A percentile compares a stretch with the other conserved stretches of the same genome.
Evolutionary conservation across 2,329 filamentous ascomycete species (phyloP).

Genomic region (Herpotrichia juniperi): DNA sequence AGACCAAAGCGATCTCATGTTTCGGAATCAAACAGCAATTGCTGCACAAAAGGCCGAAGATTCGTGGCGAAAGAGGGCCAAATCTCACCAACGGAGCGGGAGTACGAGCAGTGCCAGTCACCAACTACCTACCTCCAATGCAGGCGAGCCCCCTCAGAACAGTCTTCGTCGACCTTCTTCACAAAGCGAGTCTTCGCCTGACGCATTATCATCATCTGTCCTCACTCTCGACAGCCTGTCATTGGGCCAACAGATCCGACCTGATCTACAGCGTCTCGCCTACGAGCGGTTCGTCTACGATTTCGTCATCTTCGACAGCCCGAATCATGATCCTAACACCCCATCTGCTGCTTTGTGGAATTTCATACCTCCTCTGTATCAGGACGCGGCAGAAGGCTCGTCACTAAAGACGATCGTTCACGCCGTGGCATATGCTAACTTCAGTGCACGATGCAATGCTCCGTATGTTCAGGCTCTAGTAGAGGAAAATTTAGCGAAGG

Average conservation of each 20-base stretch:
- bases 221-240: conserved; percentile 17
- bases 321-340: conserved; percentile 19
- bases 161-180: conserved; percentile 12
- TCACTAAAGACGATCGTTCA: conserved; percentile 28
- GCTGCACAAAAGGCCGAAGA: conserved; percentile 42
- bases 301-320: conserved; percentile 30
- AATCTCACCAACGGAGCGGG: conserved; percentile 26
- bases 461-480: conserved; percentile 26
- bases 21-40: conserved; percentile 40
- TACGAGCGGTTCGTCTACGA: conserved; percentile 41
- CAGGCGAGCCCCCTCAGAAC: conserved; percentile 13
- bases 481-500: conserved; percentile 30
- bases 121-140: neutral
- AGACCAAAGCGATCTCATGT: conserved; percentile 38
- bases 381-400: conserved; percentile 25
- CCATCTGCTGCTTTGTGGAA: conserved; percentile 31
- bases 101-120: conserved; percentile 18
- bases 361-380: conserved; percentile 34
- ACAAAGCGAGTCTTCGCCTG: conserved; percentile 1
- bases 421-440: conserved; percentile 37
- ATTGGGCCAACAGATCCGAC: conserved; percentile 14
- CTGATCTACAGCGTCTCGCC: conserved; percentile 30
- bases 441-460: conserved; percentile 29
- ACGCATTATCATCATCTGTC: conserved; percentile 3
- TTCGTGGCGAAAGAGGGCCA: conserved; percentile 41